Conservation (phyloP, 306 rosid genomes). For the Prunus mongolica region DNA sequence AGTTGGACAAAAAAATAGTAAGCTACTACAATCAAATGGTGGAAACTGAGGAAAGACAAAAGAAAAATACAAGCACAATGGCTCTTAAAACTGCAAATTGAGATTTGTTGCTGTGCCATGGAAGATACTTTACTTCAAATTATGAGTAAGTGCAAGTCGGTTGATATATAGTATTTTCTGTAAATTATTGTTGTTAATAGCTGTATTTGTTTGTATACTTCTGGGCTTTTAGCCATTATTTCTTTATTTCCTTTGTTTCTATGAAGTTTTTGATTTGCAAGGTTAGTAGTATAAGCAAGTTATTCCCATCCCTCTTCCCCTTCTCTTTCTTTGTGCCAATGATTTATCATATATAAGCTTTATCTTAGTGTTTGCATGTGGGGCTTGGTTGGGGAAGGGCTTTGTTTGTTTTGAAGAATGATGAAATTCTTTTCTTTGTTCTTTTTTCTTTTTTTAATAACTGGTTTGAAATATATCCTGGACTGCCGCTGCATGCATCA, state of each 20-base stretch:
- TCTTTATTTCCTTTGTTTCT: background rate
- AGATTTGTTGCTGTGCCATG: conserved; percentile 29
- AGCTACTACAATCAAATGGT: conserved; percentile 58
- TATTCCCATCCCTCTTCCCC: too few relatives aligned
- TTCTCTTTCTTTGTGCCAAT: too few relatives aligned
- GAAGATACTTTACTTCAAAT: conserved; percentile 22
- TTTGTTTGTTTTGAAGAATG: too few relatives aligned
- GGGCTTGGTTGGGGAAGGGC: too few relatives aligned
- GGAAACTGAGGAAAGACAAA: conserved; percentile 43
- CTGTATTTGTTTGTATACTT: background rate
- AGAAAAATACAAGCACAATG: conserved; percentile 30
- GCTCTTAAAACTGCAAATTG: conserved; percentile 21
- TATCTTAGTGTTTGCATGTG: too few relatives aligned
- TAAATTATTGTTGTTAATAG: conserved; percentile 22
- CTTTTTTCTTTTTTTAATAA: too few relatives aligned
- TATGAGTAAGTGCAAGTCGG: conserved; percentile 17
- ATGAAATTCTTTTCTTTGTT: too few relatives aligned
- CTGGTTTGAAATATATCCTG: too few relatives aligned
- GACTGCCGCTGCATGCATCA: too few relatives aligned
- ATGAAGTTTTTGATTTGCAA: background rate
- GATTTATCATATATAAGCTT: too few relatives aligned
- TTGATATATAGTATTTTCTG: conserved; percentile 21
- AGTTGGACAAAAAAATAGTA: conserved; percentile 80
- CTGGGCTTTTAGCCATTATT: background rate
- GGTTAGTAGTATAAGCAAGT: background rate